Base-by-base conservation (phyloP, 305 asterid genomes). In the Fraxinus greggii region DNA sequence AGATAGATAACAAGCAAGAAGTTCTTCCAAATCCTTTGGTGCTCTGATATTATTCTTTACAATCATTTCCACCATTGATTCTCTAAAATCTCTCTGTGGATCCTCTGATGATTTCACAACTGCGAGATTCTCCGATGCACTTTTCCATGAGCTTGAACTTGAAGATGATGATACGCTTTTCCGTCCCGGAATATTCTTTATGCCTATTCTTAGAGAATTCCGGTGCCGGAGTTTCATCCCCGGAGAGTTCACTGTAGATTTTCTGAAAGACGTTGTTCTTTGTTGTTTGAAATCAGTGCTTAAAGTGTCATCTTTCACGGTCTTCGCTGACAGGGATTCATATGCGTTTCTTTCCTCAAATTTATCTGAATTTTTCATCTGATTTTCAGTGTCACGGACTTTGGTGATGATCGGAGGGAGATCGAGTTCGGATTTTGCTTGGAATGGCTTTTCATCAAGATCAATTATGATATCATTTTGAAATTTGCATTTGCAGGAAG, bases 401-500 rank as follows among this genome's bases (percentile, higher is more conserved):
- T 63, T 75, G 5, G 78, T 38, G 29, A 75, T 75, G 19, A 38
- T 75, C 54, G 78, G 78, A 36, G 78, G 59, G 56, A 75, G 78
- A 75, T 63, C 17, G 72, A 24, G 17, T 63, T 10, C 59, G 10
- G 36, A 32, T 59, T 56, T 63, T 26, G 24, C 54, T 9, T 45
- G 63, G 28, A 56, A 17, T 35, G 13, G 76, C 21, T 51, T 73
- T 7, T 26, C 38, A 63, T 33, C 79, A 23, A 81, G 4, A 36
- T 89, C 81, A 10, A 82, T 21, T 1, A 81, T 38, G 86, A 87
- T 78, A 79, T 86, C 86, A 70, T 85, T 81, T 0, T 63, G n/a
- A 7, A 77, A 3, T 0, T 69, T 42, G 83, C 89, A 86, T 63
- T 67, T 80, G 45, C 91, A 82, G 32, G 90, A 77, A 10, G 70